phyloP scores from a whole-genome alignment of 2,329 filamentous ascomycete genomes.

The Pezicula neosporulosa region DNA sequence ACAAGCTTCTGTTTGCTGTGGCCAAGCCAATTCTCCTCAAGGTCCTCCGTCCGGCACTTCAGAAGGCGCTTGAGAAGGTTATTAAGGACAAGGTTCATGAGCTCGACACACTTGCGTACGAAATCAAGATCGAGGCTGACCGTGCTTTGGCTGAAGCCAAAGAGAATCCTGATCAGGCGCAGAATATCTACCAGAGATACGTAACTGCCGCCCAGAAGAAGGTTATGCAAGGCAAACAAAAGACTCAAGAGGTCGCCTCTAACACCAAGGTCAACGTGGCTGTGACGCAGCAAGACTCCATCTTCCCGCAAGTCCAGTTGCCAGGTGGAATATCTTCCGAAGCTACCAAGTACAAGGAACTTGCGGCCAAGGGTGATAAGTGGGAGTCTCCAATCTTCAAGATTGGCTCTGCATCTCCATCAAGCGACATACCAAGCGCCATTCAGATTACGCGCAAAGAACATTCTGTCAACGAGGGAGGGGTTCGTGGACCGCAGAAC shows the following conservation, averaged over 20 bases:
- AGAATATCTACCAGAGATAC: constrained; percentile 87
- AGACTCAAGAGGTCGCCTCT: constrained; percentile 64
- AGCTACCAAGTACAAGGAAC: constrained; percentile 88
- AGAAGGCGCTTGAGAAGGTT: constrained; percentile 85
- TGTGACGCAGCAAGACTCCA: constrained; percentile 83
- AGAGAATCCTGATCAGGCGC: constrained; percentile 66
- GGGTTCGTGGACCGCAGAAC: constrained; percentile 22
- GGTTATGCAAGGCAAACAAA: constrained; percentile 71
- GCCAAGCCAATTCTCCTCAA: constrained; percentile 87
- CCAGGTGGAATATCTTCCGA: constrained; percentile 89
- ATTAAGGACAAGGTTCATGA: constrained; percentile 80
- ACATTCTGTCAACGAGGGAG: constrained; percentile 20
- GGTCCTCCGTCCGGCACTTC: constrained; percentile 76
- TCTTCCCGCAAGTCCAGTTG: constrained; percentile 84
- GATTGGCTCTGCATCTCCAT: constrained; percentile 74
- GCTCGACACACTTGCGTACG: constrained; percentile 68
- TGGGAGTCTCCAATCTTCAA: constrained; percentile 96
- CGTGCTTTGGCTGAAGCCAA: constrained; percentile 63
- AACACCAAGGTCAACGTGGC: constrained; percentile 78
- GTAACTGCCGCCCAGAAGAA: constrained; percentile 70
- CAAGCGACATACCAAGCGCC: constrained; percentile 63
- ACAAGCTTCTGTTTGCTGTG: constrained; percentile 84
- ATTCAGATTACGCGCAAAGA: constrained; percentile 52
- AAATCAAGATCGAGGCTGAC: constrained; percentile 81
- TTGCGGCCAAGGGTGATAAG: constrained; percentile 81